These are phyloP conservation scores for Prunus kanzakura DNA, from an alignment of 306 rosid species.

Conservation along the genomic window DNA sequence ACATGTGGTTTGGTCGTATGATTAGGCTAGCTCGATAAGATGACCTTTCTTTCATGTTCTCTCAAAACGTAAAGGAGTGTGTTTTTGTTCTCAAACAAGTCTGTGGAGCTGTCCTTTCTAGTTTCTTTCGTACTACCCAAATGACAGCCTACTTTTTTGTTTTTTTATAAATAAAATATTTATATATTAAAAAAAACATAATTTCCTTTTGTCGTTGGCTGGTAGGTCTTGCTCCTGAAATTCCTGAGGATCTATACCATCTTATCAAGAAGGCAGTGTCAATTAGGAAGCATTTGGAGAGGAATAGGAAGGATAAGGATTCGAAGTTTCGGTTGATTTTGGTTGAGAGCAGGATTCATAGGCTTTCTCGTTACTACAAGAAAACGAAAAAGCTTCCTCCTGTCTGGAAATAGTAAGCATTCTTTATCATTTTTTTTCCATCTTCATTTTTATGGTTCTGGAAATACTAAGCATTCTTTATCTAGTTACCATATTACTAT, in stretches of 20 bases:
- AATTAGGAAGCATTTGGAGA: constrained; percentile 47
- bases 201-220: too few relatives aligned
- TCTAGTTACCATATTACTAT: too few relatives aligned
- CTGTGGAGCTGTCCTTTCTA: background rate
- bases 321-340: constrained; percentile 47
- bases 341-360: constrained; percentile 54
- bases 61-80: too few relatives aligned
- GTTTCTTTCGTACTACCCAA: background rate
- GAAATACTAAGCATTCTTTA: too few relatives aligned
- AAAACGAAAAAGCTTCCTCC: constrained; percentile 43
- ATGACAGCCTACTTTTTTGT: background rate
- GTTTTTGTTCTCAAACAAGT: too few relatives aligned
- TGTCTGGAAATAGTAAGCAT: constrained; percentile 29
- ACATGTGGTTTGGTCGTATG: too few relatives aligned
- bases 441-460: background rate
- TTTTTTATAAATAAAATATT: too few relatives aligned
- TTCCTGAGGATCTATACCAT: constrained; percentile 48
- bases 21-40: too few relatives aligned
- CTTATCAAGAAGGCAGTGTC: constrained; percentile 52
- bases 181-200: too few relatives aligned
- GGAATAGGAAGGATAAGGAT: constrained; percentile 51
- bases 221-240: constrained; percentile 41
- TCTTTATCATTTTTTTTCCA: background rate
- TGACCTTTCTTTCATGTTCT: too few relatives aligned
- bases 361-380: constrained; percentile 52